Conservation (phyloP, 768 basidiomycete genomes). For the Lentinula detonsa region DNA sequence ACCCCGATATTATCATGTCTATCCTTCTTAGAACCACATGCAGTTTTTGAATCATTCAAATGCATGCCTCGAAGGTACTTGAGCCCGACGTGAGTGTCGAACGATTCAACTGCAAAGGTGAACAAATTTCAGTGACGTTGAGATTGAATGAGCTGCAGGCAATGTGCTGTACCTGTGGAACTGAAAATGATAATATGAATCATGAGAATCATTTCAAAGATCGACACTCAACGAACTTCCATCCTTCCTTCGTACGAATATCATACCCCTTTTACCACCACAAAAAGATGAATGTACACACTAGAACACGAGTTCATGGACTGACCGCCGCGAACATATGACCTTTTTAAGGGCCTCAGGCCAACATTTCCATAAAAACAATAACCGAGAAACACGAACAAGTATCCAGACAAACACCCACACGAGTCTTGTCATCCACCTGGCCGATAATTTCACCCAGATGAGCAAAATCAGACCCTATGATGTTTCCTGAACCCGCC, state of each 20-base stretch:
- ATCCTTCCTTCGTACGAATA: slow-evolving; percentile 64
- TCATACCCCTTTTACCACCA: slow-evolving; percentile 59
- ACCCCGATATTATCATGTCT: slow-evolving; percentile 82
- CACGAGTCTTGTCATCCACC: slow-evolving; percentile 67
- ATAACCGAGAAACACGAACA: slow-evolving; percentile 34
- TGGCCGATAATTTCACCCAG: slow-evolving; percentile 60
- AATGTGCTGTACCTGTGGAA: neutral
- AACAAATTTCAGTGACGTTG: too few species aligned
- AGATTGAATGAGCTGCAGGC: neutral
- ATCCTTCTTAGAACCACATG: slow-evolving; percentile 61
- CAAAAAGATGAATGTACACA: neutral
- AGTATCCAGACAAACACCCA: slow-evolving; percentile 84
- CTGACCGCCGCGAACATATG: slow-evolving; percentile 75
- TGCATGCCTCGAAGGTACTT: slow-evolving; percentile 79
- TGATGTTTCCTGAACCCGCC: slow-evolving; percentile 10
- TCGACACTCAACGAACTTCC: slow-evolving; percentile 48
- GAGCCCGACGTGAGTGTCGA: slow-evolving; percentile 65
- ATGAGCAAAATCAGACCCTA: slow-evolving; percentile 52
- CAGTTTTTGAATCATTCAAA: slow-evolving; percentile 76
- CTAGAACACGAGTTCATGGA: neutral
- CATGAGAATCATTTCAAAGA: neutral
- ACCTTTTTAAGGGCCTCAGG: slow-evolving; percentile 30
- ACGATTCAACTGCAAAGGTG: slow-evolving; percentile 44
- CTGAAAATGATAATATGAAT: neutral
- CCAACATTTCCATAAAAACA: too few species aligned